Percentiles rank a stretch among this genome's conserved stretches.
Evolutionary conservation across 2,329 filamentous ascomycete genomes (phyloP).

Genomic region (Aspergillus nomiae): DNA sequence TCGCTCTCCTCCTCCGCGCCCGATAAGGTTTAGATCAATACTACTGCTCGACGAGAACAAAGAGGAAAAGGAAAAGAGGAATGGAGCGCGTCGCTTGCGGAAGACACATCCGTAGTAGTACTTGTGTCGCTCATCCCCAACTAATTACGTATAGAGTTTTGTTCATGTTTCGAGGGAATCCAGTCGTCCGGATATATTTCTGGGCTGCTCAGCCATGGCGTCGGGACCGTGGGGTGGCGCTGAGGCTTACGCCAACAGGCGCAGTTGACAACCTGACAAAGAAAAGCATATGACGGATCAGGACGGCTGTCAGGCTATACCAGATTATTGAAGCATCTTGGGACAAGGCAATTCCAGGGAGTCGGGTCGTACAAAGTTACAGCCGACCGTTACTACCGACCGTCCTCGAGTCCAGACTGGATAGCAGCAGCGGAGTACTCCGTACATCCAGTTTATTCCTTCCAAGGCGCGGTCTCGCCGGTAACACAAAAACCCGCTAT

Average conservation of each 20-base stretch:
- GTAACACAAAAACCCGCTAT: neutral
- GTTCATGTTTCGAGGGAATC: neutral
- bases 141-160: too few relatives aligned
- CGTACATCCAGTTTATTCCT: too few relatives aligned
- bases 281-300: constrained; percentile 5
- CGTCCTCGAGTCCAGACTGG: constrained; percentile 5
- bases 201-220: neutral
- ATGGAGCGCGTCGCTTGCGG: neutral
- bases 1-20: constrained; percentile 1
- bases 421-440: neutral
- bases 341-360: neutral
- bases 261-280: constrained; percentile 9
- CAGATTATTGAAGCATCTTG: constrained; percentile 7
- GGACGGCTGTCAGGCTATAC: neutral
- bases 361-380: neutral
- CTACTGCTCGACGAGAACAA: neutral
- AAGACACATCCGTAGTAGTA: neutral
- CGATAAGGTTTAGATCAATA: constrained; percentile 10
- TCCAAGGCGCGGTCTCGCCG: neutral
- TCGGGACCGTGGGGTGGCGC: constrained; percentile 6
- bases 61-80: neutral
- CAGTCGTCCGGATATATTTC: neutral
- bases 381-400: constrained; percentile 14
- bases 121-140: too few relatives aligned
- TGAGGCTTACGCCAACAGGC: constrained; percentile 7